Evolutionary conservation across 768 basidiomycete species (phyloP).

Genomic region (Pulveroboletus frians): DNA sequence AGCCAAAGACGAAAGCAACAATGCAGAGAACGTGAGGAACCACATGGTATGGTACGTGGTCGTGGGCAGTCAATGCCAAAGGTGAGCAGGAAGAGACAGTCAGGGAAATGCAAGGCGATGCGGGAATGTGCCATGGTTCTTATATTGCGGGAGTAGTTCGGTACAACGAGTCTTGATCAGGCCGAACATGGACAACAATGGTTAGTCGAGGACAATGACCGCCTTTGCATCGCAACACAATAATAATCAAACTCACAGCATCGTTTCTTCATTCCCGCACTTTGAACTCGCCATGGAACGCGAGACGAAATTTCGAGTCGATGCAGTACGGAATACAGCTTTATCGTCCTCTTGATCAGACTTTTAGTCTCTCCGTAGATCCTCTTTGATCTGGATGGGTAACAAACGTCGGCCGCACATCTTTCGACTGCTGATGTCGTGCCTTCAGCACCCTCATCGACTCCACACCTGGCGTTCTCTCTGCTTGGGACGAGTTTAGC

Average conservation of each 20-base stretch:
- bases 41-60: slow-evolving; percentile 29
- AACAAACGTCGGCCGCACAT: slow-evolving; percentile 11
- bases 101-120: neutral
- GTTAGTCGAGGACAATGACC: neutral
- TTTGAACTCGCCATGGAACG: slow-evolving; percentile 9
- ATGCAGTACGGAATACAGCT: slow-evolving; percentile 41
- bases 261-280: neutral
- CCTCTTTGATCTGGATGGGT: slow-evolving; percentile 72
- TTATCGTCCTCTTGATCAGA: neutral
- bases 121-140: slow-evolving; percentile 7
- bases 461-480: slow-evolving; percentile 78
- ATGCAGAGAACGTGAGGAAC: slow-evolving; percentile 34
- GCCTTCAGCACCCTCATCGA: slow-evolving; percentile 62
- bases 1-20: slow-evolving; percentile 24
- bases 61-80: slow-evolving; percentile 25
- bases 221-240: slow-evolving; percentile 13
- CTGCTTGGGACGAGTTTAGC: slow-evolving; percentile 70
- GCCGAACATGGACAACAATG: slow-evolving; percentile 16
- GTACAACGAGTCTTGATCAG: neutral
- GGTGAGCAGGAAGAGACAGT: neutral
- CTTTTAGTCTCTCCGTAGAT: slow-evolving; percentile 37
- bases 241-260: neutral
- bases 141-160: slow-evolving; percentile 7
- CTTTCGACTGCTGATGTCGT: slow-evolving; percentile 6
- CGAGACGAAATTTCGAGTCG: slow-evolving; percentile 35